These are phyloP conservation scores for Debaryomyces prosopidis DNA, from an alignment of 805 yeast species.

Conservation along the genomic window DNA sequence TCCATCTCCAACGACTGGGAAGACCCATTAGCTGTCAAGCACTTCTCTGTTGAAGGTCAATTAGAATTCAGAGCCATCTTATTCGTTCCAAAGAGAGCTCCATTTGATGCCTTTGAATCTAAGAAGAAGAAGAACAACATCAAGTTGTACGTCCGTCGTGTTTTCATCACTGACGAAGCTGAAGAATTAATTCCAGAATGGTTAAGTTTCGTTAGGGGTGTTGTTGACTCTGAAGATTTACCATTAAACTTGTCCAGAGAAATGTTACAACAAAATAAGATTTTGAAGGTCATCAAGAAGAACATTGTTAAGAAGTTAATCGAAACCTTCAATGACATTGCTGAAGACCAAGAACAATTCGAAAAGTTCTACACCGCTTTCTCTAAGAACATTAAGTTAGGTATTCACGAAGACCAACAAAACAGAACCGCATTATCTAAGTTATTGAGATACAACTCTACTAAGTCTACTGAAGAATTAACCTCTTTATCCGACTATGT, in stretches of 20 bases:
- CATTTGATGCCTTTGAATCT: constrained; percentile 95
- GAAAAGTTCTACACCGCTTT: constrained; percentile 98
- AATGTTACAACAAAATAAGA: constrained; percentile 99
- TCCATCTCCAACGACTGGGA: constrained; percentile 99
- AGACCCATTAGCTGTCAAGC: constrained; percentile 99
- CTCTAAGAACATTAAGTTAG: constrained; percentile 97
- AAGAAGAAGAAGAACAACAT: constrained; percentile 99
- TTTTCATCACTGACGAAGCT: constrained; percentile 98
- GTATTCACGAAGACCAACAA: constrained; percentile 98
- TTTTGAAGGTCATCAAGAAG: constrained; percentile 98
- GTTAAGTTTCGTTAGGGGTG: constrained; percentile 97
- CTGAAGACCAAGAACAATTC: constrained; percentile 98
- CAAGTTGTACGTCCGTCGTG: constrained; percentile 98
- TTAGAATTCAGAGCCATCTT: constrained; percentile 97
- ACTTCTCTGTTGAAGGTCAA: constrained; percentile 99
- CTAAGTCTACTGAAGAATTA: constrained; percentile 90
- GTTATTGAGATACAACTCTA: constrained; percentile 94
- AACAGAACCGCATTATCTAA: constrained; percentile 96
- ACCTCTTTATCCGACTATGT: constrained; percentile 96
- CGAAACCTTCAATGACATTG: constrained; percentile 98
- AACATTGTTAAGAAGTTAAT: constrained; percentile 97
- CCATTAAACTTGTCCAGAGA: constrained; percentile 99
- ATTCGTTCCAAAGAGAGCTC: constrained; percentile 98
- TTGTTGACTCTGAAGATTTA: constrained; percentile 98
- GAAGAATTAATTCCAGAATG: constrained; percentile 99